Evolutionary conservation across 352 stramenopile genomes (phyloP).

Genomic region (Globisporangium alternatum): DNA sequence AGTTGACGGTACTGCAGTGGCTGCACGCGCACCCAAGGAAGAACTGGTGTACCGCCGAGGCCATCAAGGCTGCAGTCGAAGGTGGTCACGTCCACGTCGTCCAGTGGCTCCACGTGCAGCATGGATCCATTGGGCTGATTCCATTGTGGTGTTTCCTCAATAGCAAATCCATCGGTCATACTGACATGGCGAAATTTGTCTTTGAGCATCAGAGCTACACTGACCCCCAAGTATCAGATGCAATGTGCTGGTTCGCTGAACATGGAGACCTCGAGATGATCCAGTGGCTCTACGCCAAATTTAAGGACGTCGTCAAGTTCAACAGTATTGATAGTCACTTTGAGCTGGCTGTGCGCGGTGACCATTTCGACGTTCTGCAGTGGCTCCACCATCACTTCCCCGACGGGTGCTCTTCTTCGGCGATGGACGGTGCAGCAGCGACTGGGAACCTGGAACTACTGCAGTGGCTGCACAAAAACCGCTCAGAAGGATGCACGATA

Average conservation of each 20-base stretch:
- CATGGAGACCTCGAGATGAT: not conserved
- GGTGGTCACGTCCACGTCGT: not conserved
- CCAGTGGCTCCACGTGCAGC: not conserved
- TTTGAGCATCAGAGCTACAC: not conserved
- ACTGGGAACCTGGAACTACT: not conserved
- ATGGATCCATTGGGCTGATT: not conserved
- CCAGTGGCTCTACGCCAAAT: not conserved
- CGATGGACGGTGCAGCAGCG: not conserved
- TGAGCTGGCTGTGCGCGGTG: not conserved
- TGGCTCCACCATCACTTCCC: not conserved
- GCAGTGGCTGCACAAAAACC: not conserved
- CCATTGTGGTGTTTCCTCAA: not conserved
- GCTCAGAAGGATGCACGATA: not conserved
- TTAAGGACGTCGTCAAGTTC: not conserved
- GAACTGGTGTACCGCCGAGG: not conserved
- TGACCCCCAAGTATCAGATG: too few species aligned
- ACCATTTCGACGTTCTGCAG: not conserved
- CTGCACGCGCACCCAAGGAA: not conserved
- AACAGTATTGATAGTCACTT: not conserved
- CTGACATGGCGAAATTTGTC: not conserved
- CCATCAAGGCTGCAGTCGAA: not conserved
- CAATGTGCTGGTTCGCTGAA: slow-evolving; percentile 9
- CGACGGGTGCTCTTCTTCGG: not conserved
- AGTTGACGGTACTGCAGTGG: not conserved
- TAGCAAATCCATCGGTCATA: not conserved